Conservation (phyloP, 345 rosid genomes). For the Raphanus raphanistrum region DNA sequence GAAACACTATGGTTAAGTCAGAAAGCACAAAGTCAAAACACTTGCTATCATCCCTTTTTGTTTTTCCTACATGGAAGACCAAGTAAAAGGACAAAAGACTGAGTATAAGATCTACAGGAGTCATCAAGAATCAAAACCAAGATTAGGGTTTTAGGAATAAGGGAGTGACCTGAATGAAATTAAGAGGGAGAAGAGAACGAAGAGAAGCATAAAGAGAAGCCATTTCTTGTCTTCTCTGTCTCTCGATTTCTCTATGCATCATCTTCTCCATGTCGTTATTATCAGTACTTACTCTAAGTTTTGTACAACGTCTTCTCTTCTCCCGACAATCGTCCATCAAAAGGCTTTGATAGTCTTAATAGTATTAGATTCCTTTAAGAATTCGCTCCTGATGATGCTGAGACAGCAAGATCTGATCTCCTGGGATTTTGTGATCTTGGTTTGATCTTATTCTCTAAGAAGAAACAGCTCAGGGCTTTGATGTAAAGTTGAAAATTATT, state of each 20-base stretch:
- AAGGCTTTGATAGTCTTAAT: constrained; percentile 6
- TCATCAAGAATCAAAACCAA: constrained; percentile 15
- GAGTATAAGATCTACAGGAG: constrained; percentile 13
- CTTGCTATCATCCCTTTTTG: neutral
- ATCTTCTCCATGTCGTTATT: constrained; percentile 49
- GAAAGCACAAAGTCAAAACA: constrained; percentile 13
- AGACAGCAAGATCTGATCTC: constrained; percentile 46
- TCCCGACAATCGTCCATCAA: constrained; percentile 32
- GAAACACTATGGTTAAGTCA: neutral
- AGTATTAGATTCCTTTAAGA: constrained; percentile 15
- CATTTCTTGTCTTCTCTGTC: constrained; percentile 79
- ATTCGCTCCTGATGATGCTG: constrained; percentile 14
- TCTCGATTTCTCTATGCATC: constrained; percentile 71
- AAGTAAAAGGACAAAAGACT: constrained; percentile 3
- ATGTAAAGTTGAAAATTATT: constrained; percentile 64
- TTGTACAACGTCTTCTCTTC: constrained; percentile 25
- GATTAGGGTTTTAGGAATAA: constrained; percentile 21
- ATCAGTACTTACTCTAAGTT: constrained; percentile 11
- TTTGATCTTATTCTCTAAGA: constrained; percentile 28
- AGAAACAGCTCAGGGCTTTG: constrained; percentile 68
- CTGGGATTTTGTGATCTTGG: constrained; percentile 43
- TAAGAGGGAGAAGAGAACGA: constrained; percentile 71
- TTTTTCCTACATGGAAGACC: neutral
- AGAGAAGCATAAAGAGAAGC: constrained; percentile 56
- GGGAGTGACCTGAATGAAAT: constrained; percentile 59